These are phyloP conservation scores for Cerioporus squamosus DNA, from an alignment of 1,284 basidiomycete genomes.

Conservation along the genomic window DNA sequence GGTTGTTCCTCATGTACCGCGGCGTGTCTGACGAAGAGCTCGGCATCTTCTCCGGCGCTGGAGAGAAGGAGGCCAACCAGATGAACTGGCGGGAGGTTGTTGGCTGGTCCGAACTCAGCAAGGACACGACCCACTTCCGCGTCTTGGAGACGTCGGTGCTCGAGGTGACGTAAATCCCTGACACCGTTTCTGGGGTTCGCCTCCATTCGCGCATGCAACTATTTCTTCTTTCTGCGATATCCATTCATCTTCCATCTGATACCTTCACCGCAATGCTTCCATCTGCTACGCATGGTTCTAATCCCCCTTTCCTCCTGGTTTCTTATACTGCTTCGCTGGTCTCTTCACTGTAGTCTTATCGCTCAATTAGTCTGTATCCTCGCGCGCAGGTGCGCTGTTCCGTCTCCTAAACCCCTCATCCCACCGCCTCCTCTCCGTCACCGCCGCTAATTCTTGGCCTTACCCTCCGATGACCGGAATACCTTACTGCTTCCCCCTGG, in stretches of 20 bases:
- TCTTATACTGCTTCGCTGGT: not conserved
- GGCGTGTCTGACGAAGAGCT: conserved; percentile 81
- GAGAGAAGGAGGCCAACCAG: conserved; percentile 81
- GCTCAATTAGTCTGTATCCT: conserved; percentile 28
- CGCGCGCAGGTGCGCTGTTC: conserved; percentile 23
- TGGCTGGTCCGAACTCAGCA: conserved; percentile 77
- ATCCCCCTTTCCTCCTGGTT: not conserved
- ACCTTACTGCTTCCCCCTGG: conserved; percentile 16
- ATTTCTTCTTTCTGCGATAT: conserved; percentile 10
- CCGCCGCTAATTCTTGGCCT: not conserved
- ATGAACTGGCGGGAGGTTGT: conserved; percentile 79
- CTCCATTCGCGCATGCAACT: not conserved
- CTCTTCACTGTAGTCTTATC: conserved; percentile 31
- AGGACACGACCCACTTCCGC: conserved; percentile 72
- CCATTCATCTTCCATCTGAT: conserved; percentile 11
- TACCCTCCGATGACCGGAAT: conserved; percentile 12
- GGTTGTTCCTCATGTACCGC: conserved; percentile 81
- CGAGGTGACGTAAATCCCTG: conserved; percentile 52
- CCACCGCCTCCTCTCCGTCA: not conserved
- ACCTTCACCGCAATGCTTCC: conserved; percentile 10
- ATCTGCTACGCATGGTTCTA: not conserved
- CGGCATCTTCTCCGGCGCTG: conserved; percentile 70
- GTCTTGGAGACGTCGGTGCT: conserved; percentile 77
- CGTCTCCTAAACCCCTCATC: not conserved
- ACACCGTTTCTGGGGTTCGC: not conserved